Evolutionary conservation across 73 alveolate species (phyloP).

Genomic region (Tetrahymena thermophila): DNA sequence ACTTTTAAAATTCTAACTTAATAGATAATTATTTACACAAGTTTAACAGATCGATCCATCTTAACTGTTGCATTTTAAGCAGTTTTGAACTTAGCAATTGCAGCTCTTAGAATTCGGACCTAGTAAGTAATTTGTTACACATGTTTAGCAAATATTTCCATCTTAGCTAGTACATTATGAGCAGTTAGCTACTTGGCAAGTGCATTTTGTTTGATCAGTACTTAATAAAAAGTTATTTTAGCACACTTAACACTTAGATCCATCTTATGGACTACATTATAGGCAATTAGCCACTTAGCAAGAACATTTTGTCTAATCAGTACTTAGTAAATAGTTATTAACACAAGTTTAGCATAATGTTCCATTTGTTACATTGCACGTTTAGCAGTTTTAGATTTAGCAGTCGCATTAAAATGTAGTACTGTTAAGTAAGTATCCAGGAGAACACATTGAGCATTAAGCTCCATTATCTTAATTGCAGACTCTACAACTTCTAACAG

Average conservation of each 20-base stretch:
- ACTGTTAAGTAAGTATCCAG: background rate
- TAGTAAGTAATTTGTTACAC: background rate
- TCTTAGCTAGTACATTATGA: background rate
- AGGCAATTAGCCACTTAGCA: background rate
- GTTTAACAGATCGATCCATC: background rate
- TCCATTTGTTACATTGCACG: background rate
- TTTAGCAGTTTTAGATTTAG: background rate
- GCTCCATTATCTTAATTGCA: background rate
- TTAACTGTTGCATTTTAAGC: background rate
- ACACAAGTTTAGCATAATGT: background rate
- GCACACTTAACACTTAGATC: background rate
- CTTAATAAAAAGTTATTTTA: background rate
- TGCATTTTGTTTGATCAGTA: background rate
- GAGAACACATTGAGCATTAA: background rate
- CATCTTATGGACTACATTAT: background rate
- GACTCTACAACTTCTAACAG: background rate
- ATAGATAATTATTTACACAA: background rate
- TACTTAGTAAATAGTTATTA: background rate
- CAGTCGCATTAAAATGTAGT: background rate
- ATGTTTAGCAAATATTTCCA: background rate
- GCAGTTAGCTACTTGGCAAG: background rate
- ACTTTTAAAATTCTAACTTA: background rate
- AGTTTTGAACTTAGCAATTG: background rate
- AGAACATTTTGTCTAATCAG: background rate
- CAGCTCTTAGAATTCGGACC: background rate